Percentiles rank a stretch among this genome's conserved stretches.
These are phyloP conservation scores for Lactifluus subvellereus DNA, from an alignment of 768 basidiomycete genomes.

Conservation along the genomic window DNA sequence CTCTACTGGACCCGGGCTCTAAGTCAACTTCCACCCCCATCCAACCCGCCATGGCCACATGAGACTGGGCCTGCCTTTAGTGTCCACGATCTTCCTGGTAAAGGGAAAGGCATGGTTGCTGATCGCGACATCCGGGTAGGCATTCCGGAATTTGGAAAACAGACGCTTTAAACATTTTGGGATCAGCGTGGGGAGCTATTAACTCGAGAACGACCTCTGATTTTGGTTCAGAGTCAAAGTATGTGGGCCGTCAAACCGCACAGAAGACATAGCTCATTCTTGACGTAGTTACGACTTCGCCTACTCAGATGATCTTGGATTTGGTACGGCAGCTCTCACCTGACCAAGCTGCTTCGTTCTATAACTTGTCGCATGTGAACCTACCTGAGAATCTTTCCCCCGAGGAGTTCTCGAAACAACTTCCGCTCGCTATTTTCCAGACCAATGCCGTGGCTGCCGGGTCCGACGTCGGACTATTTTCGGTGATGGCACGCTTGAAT, in stretches of 20 bases:
- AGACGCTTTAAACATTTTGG: not conserved
- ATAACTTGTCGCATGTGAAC: slow-evolving; percentile 52
- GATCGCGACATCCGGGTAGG: slow-evolving; percentile 10
- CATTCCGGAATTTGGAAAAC: not conserved
- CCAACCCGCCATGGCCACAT: not conserved
- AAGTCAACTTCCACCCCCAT: not conserved
- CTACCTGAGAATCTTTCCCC: slow-evolving; percentile 39
- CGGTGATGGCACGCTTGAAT: slow-evolving; percentile 60
- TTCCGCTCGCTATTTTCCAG: slow-evolving; percentile 60
- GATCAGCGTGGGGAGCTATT: slow-evolving; percentile 54
- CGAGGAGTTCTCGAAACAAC: slow-evolving; percentile 34
- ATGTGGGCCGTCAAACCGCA: slow-evolving; percentile 22
- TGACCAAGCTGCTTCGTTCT: slow-evolving; percentile 38
- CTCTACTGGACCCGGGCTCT: slow-evolving; percentile 2
- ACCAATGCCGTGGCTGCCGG: slow-evolving; percentile 61
- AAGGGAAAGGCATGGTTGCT: slow-evolving; percentile 21
- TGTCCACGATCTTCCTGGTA: slow-evolving; percentile 18
- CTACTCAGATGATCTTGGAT: slow-evolving; percentile 39
- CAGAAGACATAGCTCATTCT: not conserved
- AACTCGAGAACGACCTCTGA: slow-evolving; percentile 49
- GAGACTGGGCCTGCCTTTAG: slow-evolving; percentile 1
- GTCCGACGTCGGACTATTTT: slow-evolving; percentile 53
- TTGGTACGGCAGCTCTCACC: slow-evolving; percentile 33
- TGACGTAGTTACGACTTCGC: slow-evolving; percentile 40
- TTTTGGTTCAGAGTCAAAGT: slow-evolving; percentile 49